Base-by-base conservation (phyloP, 148 eudicot genomes). In the Camellia sinensis region DNA sequence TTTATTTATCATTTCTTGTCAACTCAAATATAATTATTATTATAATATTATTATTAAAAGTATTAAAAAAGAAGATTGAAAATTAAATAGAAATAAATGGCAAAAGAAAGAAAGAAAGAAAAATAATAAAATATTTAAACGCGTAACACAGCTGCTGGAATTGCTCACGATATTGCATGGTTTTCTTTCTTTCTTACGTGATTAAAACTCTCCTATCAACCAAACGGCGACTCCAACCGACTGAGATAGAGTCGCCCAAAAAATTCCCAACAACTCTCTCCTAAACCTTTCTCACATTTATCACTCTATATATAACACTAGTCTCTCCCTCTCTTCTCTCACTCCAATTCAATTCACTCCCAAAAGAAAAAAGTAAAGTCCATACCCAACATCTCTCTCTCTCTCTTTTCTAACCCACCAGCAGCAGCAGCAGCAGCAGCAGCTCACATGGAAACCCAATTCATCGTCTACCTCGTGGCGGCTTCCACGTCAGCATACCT, bases 191-290 rank as follows among this genome's bases (percentile, higher is more conserved):
- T 29, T 29, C 37, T 29, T 29, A 48, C 52, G 52, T 5, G 52
- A 48, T 48, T 48, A 48, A 48, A 48, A 4, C 52, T 7, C 52
- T 74, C 75, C 81, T 82, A 82, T 82, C 83, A 79, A 85, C 86
- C 84, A 79, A 84, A 78, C 81, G 54, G 59, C 73, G 75, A 80
- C 86, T 22, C 22, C 18, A 17, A 15, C 22, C 45, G 48, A 5
- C 19, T 5, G 14, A 29, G 37, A 29, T 29, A 29, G 37, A 29
- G 37, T 29, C 37, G 43, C 48, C 15, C 45, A 2, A 18, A 15
- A 71, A n/a, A 57, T 86, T 92, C 97, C 81, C 78, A 92, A 86
- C 97, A 82, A 91, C 89, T 82, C 76, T 82, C 71, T 88, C 85
- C 92, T 89, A 87, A 79, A 59, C 18, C 73, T 72, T 79, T 78